Base-by-base conservation (phyloP, 495 filamentous ascomycete species). In the Aspergillus ellipticus region DNA sequence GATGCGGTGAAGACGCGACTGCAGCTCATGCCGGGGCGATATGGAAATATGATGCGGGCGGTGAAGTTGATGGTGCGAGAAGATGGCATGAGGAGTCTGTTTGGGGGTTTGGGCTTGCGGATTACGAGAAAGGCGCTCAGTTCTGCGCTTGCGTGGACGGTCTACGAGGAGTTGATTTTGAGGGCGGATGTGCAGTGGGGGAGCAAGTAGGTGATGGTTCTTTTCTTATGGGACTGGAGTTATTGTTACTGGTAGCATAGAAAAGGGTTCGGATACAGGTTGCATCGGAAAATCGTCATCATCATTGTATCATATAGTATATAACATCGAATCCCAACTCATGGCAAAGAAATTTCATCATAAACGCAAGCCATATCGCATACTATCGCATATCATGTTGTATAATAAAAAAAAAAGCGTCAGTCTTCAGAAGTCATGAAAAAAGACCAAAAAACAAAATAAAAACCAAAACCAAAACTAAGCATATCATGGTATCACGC, bases 1-100 rank as follows among this genome's bases (percentile, higher is more conserved):
- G 94, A 98, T 73, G 89, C 91, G 4, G 83, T 97, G 68, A 98
- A 98, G 80, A 98, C 94, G 15, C 76, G 94, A 47, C 81, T 98
- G 56, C 94, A 99, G 77, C 80, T 99, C 16, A 85, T 92, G 74
- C 94, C 94, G 20, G 79, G 74, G 6, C 78, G 82, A 55, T 99
- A 99, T 63, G 76, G 82, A 28, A 97, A 97, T 63, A 90, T 96
- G 88, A 64, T 89, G 55, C 82, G 86, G 26, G 90, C 90, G 4
- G 82, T 79, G 20, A 76, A 72, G 58, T 69, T 84, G 55, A 95
- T 99, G 89, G 69, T 97, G 5, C 72, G 66, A 20, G 87, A 96
- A 63, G 93, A 97, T 56, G 92, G 92, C 0, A 62, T 88, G 16
- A 79, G 87, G 50, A 87, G 89, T 57, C 76, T 99, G 54, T 92